Evolutionary conservation across 1,284 basidiomycete species (phyloP), one percentile per base, ranked within the genome.

Genomic region (Uromyces viciae-fabae): DNA sequence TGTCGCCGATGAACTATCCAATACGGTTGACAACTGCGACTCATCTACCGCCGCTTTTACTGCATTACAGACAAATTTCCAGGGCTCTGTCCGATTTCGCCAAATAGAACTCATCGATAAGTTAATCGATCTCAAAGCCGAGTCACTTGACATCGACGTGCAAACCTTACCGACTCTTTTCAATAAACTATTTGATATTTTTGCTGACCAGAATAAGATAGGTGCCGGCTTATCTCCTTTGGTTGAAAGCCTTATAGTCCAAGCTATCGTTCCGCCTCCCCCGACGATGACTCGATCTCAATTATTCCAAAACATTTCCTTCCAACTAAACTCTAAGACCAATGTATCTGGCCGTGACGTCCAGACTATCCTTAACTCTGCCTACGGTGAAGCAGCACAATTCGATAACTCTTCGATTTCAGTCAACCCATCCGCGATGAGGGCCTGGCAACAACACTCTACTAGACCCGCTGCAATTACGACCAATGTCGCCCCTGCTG

Each of bases 291-390:
- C 66, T 1, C 0, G 66, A 31, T 69, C 25, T 0, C 66, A 69
- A 69, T 49, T 69, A 1, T 69, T 69, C 22, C 66, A 69, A 40
- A 69, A 69, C 22, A 69, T 69, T 0, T 69, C 66, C 0, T 4
- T 69, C 8, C 66, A 69, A 49, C n/a, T 69, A 1, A 0, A 17
- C 2, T 22, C 17, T 0, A 46, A 33, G 17, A 0, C 19, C 4
- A 22, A 69, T 1, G 0, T 46, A 25, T 46, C 66, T 0, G 42
- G 42, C n/a, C 42, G n/a, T 1, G 66, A 69, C 3, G 31, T 69
- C 0, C 42, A 69, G 22, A 31, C 40, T 31, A 69, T 69, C 66
- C 43, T 69, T 49, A 69, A 42, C n/a, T 69, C 9, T 0, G 42
- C 42, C 2, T 69, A 49, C n/a, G 66, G 66, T 14, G n/a, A 69